Evolutionary conservation across 345 rosid species (phyloP).

Genomic region (Hibiscus mutabilis): DNA sequence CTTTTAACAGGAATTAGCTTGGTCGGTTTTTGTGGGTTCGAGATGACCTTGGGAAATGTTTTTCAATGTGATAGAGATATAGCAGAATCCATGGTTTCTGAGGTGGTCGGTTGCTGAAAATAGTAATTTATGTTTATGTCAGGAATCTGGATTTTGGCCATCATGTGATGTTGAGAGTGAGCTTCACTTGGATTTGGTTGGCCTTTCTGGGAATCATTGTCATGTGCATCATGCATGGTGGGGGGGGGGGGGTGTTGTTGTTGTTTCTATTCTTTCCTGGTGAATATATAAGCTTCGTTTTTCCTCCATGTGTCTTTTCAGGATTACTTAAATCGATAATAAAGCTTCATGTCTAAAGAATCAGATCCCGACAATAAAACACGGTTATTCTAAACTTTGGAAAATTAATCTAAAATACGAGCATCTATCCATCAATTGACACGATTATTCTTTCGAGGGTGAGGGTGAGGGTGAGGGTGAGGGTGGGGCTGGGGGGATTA

Average conservation of each 20-base stretch:
- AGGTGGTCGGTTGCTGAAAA: background rate
- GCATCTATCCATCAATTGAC: background rate
- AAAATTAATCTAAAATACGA: background rate
- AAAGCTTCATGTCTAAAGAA: background rate
- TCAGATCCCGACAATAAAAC: background rate
- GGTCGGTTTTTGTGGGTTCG: slow-evolving; percentile 14
- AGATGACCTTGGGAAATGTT: background rate
- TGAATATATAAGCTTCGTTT: background rate
- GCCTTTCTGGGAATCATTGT: background rate
- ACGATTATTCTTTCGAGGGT: background rate
- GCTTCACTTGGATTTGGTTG: background rate
- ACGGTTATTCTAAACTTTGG: background rate
- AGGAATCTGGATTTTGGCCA: background rate
- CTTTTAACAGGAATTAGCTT: background rate
- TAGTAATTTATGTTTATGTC: background rate
- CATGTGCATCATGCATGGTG: background rate
- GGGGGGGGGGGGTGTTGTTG: no score
- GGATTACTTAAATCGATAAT: background rate
- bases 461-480: no score
- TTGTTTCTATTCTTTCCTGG: background rate
- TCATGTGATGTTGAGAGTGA: background rate
- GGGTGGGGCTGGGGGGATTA: no score
- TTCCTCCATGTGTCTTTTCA: background rate
- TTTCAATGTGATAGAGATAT: background rate
- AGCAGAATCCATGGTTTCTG: background rate